Evolutionary conservation across 106 monocot genomes (phyloP), one percentile per base, ranked within the genome.

Genomic region (Cymbidium sinense): DNA sequence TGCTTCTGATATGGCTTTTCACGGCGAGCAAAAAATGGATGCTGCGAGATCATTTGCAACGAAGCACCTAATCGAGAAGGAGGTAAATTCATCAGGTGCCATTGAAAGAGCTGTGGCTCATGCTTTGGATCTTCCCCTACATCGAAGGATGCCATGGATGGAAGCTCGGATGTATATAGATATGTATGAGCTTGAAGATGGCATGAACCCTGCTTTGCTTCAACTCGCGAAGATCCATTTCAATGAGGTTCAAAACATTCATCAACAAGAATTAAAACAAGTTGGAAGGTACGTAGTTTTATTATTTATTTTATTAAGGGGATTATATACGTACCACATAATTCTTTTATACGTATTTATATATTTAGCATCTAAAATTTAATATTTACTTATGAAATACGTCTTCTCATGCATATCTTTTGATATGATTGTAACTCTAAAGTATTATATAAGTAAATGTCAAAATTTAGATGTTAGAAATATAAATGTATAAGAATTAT

Each of bases 161-260:
- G 74, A 43, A 47, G 43, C 74, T 27, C 21, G 74, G 8, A 12
- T 12, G 41, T 75, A 23, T 27, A 41, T 44, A 75, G 23, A 2
- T 75, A n/a, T n/a, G n/a, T 75, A 75, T 27, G 74, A 43, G 29
- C 10, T 11, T 27, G 25, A 20, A 23, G 74, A 75, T 21, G 29
- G 28, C 2, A 75, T 43, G 74, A 75, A n/a, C 43, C 47, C 74
- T n/a, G n/a, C 27, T 7, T 47, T 75, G 74, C 74, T 75, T 47
- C 43, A 43, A 20, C 25, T 75, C n/a, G n/a, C n/a, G n/a, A n/a
- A 75, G 25, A 27, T 41, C 15, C 43, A 75, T 47, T 75, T 75
- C 74, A 62, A 62, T 23, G n/a, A 21, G 61, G 27, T 62, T 5
- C 61, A 62, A 27, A 62, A 1, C 61, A 27, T 62, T 62, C 61